phyloP scores from a whole-genome alignment of 2,329 filamentous ascomycete genomes.

The Colletotrichum sp. region DNA sequence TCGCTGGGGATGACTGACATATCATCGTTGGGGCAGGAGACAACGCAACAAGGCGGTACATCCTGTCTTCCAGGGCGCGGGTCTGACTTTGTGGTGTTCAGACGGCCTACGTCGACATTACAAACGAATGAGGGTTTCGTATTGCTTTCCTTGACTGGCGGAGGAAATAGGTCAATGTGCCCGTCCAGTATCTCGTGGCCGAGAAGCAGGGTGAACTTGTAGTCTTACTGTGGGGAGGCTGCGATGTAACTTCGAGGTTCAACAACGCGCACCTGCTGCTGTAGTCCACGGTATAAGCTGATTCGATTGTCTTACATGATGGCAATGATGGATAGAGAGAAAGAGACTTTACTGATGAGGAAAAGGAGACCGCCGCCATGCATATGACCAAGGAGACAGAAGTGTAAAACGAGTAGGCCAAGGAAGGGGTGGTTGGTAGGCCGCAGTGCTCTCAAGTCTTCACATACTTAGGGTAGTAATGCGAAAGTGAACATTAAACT shows the following conservation, averaged over 20 bases:
- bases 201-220: background rate
- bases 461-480: background rate
- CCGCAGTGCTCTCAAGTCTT: background rate
- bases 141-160: background rate
- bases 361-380: background rate
- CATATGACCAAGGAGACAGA: background rate
- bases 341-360: background rate
- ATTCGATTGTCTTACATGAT: background rate
- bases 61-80: background rate
- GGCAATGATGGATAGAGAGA: background rate
- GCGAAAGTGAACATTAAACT: background rate
- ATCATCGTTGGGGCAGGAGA: background rate
- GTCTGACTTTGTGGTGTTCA: background rate
- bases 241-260: background rate
- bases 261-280: background rate
- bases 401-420: background rate
- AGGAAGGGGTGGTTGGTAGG: background rate
- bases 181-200: background rate
- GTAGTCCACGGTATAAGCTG: accelerated
- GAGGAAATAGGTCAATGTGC: accelerated
- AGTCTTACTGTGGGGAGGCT: background rate
- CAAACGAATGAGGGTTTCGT: background rate
- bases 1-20: background rate
- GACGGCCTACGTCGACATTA: background rate
- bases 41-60: background rate